Percentiles rank a stretch among this genome's conserved stretches.
Evolutionary conservation across 1,284 basidiomycete species (phyloP).

Genomic region (Ceratobasidium sp.): DNA sequence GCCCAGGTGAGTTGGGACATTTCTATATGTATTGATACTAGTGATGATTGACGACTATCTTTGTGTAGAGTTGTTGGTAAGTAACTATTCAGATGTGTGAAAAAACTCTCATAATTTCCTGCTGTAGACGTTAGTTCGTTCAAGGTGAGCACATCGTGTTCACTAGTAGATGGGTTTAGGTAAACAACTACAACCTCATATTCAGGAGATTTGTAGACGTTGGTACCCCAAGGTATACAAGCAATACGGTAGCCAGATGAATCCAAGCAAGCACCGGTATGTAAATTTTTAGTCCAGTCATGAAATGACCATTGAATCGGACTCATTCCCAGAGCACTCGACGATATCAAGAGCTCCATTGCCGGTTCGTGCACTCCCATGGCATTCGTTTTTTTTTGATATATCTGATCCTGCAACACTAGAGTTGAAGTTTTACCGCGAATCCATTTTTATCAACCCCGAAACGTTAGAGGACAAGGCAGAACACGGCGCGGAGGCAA

Average conservation of each 20-base stretch:
- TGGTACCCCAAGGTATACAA: conserved; percentile 28
- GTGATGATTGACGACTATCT: not conserved
- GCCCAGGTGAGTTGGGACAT: conserved; percentile 11
- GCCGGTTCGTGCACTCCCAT: not conserved
- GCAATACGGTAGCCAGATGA: not conserved
- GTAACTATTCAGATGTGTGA: not conserved
- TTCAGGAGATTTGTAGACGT: conserved; percentile 24
- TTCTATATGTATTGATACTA: not conserved
- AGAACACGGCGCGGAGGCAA: not conserved
- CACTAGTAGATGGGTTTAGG: not conserved
- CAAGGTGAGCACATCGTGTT: not conserved
- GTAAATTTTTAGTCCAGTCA: not conserved
- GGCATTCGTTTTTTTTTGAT: too few relatives aligned
- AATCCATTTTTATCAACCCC: conserved; percentile 42
- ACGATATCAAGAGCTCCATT: conserved; percentile 30
- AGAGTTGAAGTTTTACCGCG: conserved; percentile 49
- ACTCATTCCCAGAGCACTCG: conserved; percentile 7
- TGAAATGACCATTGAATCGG: not conserved
- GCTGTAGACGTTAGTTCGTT: conserved; percentile 32
- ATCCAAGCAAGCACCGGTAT: conserved; percentile 23
- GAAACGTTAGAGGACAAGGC: not conserved
- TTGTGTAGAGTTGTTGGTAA: conserved; percentile 33
- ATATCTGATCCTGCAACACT: not conserved
- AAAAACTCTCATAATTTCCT: too few relatives aligned
- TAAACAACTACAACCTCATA: not conserved